phyloP scores from a whole-genome alignment of 495 filamentous ascomycete genomes.

The Usnea hakonensis region DNA sequence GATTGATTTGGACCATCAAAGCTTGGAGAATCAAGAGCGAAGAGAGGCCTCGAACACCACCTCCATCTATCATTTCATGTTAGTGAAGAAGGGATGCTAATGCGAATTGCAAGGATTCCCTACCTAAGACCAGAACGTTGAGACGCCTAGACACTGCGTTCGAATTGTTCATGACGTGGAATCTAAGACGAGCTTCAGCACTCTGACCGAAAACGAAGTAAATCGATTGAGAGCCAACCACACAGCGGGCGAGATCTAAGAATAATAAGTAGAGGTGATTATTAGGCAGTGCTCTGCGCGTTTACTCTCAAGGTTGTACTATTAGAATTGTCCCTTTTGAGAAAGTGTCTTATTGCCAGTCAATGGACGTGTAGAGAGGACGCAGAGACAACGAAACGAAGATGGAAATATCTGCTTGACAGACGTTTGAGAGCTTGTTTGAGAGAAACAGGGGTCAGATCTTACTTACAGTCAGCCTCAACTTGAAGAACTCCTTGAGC shows the following conservation, averaged over 20 bases:
- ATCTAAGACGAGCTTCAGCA: neutral
- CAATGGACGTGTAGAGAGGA: too few relatives aligned
- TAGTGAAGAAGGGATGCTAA: neutral
- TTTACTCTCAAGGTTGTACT: too few relatives aligned
- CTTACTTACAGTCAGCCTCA: neutral
- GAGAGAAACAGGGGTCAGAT: neutral
- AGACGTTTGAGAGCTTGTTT: neutral
- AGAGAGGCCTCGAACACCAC: slow-evolving; percentile 12
- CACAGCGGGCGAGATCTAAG: neutral
- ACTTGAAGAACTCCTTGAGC: slow-evolving; percentile 1
- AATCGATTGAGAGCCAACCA: neutral
- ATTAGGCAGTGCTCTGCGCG: too few relatives aligned
- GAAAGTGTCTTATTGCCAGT: too few relatives aligned
- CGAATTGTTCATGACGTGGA: neutral
- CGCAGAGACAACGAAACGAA: neutral
- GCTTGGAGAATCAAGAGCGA: slow-evolving; percentile 10
- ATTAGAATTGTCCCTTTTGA: too few relatives aligned
- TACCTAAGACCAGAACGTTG: neutral
- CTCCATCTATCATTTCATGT: neutral
- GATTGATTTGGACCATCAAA: slow-evolving; percentile 7
- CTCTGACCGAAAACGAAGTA: neutral
- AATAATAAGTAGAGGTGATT: too few relatives aligned
- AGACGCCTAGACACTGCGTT: neutral
- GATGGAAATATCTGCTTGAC: neutral
- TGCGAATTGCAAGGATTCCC: neutral